A percentile compares a stretch with the other conserved stretches of the same genome.
Evolutionary conservation across 2,329 filamentous ascomycete species (phyloP).

Genomic region (Teratosphaeria epicoccoides): DNA sequence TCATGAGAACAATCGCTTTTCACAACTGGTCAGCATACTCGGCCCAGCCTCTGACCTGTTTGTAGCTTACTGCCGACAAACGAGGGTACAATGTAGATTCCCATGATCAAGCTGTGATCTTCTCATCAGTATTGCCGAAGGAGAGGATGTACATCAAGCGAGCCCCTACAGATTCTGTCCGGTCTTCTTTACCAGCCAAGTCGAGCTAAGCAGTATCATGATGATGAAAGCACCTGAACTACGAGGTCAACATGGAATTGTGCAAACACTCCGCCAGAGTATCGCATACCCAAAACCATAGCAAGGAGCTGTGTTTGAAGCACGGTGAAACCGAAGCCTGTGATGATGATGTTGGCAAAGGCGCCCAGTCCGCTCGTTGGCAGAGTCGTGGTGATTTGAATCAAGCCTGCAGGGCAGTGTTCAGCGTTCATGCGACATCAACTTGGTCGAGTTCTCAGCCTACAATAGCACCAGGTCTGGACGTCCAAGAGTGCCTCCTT

Average conservation of each 20-base stretch:
- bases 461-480: constrained; percentile 32
- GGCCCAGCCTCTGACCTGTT: not conserved
- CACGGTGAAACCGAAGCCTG: constrained; percentile 52
- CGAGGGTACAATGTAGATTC: constrained; percentile 54
- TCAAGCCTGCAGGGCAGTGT: constrained; percentile 26
- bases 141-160: not conserved
- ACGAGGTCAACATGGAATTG: not conserved
- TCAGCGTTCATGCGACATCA: too few relatives aligned
- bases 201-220: constrained; percentile 53
- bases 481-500: constrained; percentile 35
- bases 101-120: constrained; percentile 42
- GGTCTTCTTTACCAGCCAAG: constrained; percentile 58
- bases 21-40: not conserved
- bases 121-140: not conserved
- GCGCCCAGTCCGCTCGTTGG: constrained; percentile 63
- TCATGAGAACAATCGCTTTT: constrained; percentile 55
- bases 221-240: constrained; percentile 54
- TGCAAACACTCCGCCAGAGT: too few relatives aligned
- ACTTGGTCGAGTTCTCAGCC: constrained; percentile 42
- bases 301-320: constrained; percentile 62
- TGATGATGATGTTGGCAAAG: constrained; percentile 66
- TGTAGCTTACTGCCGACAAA: constrained; percentile 47
- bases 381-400: constrained; percentile 61
- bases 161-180: constrained; percentile 51
- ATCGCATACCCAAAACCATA: constrained; percentile 52